Conservation (phyloP, 768 basidiomycete species). For the Mycena capillaripes region DNA sequence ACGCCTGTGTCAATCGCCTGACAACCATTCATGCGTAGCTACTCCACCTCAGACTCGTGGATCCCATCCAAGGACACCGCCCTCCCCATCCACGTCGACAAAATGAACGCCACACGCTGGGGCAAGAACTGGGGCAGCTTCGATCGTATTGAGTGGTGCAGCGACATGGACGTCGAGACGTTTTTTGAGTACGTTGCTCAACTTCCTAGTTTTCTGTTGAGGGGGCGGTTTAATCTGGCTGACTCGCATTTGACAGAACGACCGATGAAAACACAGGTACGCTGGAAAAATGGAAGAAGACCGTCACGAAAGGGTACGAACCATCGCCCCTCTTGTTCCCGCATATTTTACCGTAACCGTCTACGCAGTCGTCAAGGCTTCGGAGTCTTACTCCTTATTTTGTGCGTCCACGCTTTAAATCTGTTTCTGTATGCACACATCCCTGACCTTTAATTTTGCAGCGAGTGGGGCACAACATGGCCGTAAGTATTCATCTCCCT, state of each 20-base stretch:
- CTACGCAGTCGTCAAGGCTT: slow-evolving; percentile 39
- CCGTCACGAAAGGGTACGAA: slow-evolving; percentile 28
- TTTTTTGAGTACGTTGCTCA: slow-evolving; percentile 1
- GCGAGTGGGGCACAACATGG: slow-evolving; percentile 48
- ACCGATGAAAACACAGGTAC: background rate
- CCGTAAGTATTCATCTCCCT: slow-evolving; percentile 11
- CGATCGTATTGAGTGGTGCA: slow-evolving; percentile 41
- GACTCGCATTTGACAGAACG: background rate
- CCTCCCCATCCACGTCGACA: slow-evolving; percentile 39
- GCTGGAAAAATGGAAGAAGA: slow-evolving; percentile 36
- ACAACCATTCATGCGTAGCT: background rate
- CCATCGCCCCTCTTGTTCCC: too few relatives aligned
- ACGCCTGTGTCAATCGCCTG: too few relatives aligned
- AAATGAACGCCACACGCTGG: slow-evolving; percentile 40
- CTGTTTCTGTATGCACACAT: background rate
- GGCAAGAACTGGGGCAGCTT: slow-evolving; percentile 45
- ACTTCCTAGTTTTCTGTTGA: too few relatives aligned
- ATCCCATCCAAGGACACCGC: slow-evolving; percentile 36
- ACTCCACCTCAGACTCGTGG: slow-evolving; percentile 41
- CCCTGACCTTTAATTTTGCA: background rate
- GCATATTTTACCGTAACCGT: too few relatives aligned
- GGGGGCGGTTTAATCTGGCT: too few relatives aligned
- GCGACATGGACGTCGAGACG: slow-evolving; percentile 15
- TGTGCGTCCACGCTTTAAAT: slow-evolving; percentile 7
- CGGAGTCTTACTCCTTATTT: slow-evolving; percentile 40